Percentiles rank a stretch among this genome's conserved stretches.
phyloP scores from a whole-genome alignment of 2,329 filamentous ascomycete species.

The Colletotrichum orchidophilum region DNA sequence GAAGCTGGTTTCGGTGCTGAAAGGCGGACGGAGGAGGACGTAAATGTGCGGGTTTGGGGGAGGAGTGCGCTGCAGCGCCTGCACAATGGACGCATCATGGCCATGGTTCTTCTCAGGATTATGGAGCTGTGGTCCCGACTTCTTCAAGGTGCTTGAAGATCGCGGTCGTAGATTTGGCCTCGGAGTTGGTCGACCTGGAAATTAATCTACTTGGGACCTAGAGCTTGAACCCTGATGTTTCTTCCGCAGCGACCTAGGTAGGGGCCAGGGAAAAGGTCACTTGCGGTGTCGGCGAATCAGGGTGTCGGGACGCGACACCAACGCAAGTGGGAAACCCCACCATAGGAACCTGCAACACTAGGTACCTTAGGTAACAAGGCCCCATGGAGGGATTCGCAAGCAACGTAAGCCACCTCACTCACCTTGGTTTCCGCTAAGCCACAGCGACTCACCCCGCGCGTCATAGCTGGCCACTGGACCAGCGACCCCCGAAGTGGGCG shows the following conservation, averaged over 20 bases:
- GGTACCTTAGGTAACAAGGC: no score
- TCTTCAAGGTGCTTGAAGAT: not conserved
- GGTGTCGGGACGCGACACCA: not conserved
- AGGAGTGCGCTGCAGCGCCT: conserved; percentile 14
- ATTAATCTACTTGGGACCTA: conserved; percentile 15
- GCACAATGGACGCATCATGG: conserved; percentile 17
- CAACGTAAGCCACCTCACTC: not conserved
- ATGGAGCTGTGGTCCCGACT: not conserved
- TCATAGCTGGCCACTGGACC: conserved; percentile 20
- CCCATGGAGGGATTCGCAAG: not conserved
- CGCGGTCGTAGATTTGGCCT: not conserved
- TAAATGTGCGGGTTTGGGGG: conserved; percentile 21
- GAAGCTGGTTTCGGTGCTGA: conserved; percentile 24
- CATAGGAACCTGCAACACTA: not conserved
- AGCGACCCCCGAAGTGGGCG: not conserved
- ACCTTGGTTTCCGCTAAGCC: conserved; percentile 1
- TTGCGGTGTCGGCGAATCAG: not conserved
- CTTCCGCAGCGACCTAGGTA: not conserved
- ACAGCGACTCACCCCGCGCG: conserved; percentile 27
- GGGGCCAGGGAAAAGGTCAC: not conserved
- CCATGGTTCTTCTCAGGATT: not conserved
- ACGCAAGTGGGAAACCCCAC: not conserved
- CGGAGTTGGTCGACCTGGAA: not conserved
- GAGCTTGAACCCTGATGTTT: conserved; percentile 10
- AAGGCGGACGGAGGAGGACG: conserved; percentile 16